phyloP scores from a whole-genome alignment of 495 filamentous ascomycete species.

The Annulohypoxylon stygium region DNA sequence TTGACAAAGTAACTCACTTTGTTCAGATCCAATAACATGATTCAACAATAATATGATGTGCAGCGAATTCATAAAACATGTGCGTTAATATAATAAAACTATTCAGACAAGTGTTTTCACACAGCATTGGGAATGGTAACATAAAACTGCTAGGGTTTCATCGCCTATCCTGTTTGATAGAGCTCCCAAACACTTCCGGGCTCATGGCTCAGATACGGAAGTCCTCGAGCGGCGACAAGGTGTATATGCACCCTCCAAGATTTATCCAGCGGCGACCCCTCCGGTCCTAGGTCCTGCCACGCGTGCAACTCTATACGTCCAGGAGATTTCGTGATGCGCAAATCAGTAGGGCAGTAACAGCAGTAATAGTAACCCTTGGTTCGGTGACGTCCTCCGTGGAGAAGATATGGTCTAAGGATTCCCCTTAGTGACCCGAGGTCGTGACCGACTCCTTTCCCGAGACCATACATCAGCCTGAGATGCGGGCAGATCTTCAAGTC shows the following conservation, averaged over 20 bases:
- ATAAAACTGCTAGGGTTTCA: background rate
- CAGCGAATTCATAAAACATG: background rate
- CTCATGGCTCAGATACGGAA: background rate
- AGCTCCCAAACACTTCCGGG: background rate
- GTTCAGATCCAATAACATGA: background rate
- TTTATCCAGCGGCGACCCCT: constrained; percentile 26
- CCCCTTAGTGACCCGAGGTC: background rate
- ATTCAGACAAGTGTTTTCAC: background rate
- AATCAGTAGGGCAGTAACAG: constrained; percentile 26
- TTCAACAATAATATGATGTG: background rate
- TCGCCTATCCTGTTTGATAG: background rate
- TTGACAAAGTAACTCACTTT: background rate
- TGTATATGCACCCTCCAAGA: constrained; percentile 3
- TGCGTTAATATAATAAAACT: background rate
- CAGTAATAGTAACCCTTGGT: background rate
- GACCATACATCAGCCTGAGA: background rate
- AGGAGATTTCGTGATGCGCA: background rate
- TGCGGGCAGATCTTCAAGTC: constrained; percentile 30
- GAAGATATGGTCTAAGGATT: background rate
- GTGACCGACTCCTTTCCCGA: background rate
- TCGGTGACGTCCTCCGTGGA: too few relatives aligned
- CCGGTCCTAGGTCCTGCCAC: constrained; percentile 37
- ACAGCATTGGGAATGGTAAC: background rate
- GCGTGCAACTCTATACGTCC: background rate
- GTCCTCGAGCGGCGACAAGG: background rate